Conservation (phyloP, 228 moss, liverwort and hornwort species). For the Sphagnum magellanicum region DNA sequence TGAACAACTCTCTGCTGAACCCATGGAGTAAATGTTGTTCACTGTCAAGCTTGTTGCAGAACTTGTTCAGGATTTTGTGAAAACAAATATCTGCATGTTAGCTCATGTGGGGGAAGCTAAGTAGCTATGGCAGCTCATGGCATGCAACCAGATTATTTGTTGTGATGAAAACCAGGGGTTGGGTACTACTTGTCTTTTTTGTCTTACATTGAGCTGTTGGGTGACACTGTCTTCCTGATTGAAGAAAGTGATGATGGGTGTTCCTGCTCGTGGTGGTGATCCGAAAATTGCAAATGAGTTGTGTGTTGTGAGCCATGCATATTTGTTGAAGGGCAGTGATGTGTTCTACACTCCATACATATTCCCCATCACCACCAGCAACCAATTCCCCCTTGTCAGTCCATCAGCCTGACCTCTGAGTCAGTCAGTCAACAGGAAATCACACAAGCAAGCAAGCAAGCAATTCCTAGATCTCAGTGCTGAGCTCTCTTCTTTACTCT, state of each 20-base stretch:
- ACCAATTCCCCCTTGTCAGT: neutral
- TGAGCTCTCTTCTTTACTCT: neutral
- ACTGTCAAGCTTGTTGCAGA: no score
- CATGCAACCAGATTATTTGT: no score
- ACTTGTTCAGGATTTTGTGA: no score
- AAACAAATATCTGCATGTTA: neutral
- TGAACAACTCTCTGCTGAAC: neutral
- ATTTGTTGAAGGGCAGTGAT: constrained; percentile 75
- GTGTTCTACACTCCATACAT: constrained; percentile 31
- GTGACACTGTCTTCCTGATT: constrained; percentile 80
- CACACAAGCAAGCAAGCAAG: neutral
- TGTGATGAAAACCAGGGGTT: no score
- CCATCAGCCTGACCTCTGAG: neutral
- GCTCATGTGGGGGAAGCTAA: neutral
- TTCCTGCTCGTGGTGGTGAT: constrained; percentile 29
- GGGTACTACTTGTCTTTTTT: no score
- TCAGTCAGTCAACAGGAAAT: neutral
- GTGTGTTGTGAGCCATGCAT: constrained; percentile 82
- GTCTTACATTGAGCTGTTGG: constrained; percentile 63
- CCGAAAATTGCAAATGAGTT: constrained; percentile 63
- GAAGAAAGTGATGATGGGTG: constrained; percentile 54
- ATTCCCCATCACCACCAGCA: neutral
- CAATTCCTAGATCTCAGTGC: neutral
- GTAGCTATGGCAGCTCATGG: no score
- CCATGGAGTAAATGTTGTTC: no score